Percentiles rank a stretch among this genome's conserved stretches.
Evolutionary conservation across 108 stramenopile genomes (phyloP).

Genomic region (Schizochytrium sp.): DNA sequence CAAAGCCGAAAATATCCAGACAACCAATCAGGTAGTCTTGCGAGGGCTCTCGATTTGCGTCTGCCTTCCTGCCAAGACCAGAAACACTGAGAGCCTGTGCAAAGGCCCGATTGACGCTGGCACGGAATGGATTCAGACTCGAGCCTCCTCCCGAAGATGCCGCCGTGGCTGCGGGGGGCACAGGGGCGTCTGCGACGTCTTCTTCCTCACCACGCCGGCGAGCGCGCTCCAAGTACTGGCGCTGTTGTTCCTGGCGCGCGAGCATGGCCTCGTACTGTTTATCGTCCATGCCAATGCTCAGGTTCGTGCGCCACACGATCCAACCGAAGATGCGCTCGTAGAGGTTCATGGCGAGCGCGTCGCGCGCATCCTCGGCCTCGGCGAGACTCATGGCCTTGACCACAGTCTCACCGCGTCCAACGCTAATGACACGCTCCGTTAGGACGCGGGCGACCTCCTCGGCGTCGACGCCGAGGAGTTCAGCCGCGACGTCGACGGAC

Average conservation of each 20-base stretch:
- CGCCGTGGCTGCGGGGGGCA: background rate
- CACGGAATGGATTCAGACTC: background rate
- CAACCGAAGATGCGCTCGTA: conserved; percentile 35
- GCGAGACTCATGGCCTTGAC: background rate
- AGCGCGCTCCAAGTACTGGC: background rate
- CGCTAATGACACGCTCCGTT: background rate
- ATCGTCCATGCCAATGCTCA: conserved; percentile 8
- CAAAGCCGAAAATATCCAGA: conserved; percentile 31
- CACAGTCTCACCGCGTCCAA: background rate
- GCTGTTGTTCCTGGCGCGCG: background rate
- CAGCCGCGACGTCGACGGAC: background rate
- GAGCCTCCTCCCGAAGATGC: conserved; percentile 32
- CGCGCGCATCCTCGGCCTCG: conserved; percentile 27
- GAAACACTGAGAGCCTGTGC: conserved; percentile 14
- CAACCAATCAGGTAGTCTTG: conserved; percentile 21
- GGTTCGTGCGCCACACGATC: conserved; percentile 26
- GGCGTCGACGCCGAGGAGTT: background rate
- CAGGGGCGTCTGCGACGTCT: background rate
- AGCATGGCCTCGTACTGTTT: conserved; percentile 11
- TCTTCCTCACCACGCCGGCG: background rate
- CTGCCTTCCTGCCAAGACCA: background rate
- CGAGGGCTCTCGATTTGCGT: conserved; percentile 31
- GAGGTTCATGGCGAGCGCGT: conserved; percentile 31
- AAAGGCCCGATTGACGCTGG: conserved; percentile 1
- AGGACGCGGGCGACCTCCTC: background rate